Evolutionary conservation across 139 green algal species (phyloP).

Genomic region (Monoraphidium neglectum): DNA sequence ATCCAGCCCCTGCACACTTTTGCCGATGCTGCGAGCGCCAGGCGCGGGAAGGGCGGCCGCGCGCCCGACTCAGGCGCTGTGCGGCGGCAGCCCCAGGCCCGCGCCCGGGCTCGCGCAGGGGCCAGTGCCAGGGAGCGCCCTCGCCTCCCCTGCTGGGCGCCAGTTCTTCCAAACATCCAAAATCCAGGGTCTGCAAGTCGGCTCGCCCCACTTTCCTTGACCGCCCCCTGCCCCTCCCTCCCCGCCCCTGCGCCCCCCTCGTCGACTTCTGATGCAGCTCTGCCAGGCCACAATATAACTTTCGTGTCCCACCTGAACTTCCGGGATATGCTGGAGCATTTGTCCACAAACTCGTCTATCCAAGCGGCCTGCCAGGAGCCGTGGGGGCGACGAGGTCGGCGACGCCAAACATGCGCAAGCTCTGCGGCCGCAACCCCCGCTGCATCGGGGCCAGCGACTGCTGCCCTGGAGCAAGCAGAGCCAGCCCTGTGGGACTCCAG

Average conservation of each 20-base stretch:
- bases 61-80: background rate
- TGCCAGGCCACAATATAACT: background rate
- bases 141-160: background rate
- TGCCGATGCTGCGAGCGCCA: constrained; percentile 42
- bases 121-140: background rate
- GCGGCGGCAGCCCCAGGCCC: too few species aligned
- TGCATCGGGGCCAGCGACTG: background rate
- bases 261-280: background rate
- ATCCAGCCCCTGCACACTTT: constrained; percentile 35
- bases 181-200: background rate
- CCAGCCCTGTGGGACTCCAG: background rate
- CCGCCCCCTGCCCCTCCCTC: background rate
- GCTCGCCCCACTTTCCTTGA: background rate
- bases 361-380: constrained; percentile 16
- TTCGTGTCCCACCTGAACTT: constrained; percentile 21
- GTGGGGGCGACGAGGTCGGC: too few species aligned
- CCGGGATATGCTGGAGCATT: constrained; percentile 11
- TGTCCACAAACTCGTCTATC: constrained; percentile 21
- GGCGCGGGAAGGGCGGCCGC: background rate
- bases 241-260: background rate
- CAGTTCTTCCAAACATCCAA: background rate
- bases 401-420: too few species aligned
- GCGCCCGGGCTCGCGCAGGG: too few species aligned
- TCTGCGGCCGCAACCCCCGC: too few species aligned
- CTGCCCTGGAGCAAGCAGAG: background rate